Percentiles rank a stretch among this genome's conserved stretches.
These are phyloP conservation scores for Mycena sanguinolenta DNA, from an alignment of 768 basidiomycete genomes.

Conservation along the genomic window DNA sequence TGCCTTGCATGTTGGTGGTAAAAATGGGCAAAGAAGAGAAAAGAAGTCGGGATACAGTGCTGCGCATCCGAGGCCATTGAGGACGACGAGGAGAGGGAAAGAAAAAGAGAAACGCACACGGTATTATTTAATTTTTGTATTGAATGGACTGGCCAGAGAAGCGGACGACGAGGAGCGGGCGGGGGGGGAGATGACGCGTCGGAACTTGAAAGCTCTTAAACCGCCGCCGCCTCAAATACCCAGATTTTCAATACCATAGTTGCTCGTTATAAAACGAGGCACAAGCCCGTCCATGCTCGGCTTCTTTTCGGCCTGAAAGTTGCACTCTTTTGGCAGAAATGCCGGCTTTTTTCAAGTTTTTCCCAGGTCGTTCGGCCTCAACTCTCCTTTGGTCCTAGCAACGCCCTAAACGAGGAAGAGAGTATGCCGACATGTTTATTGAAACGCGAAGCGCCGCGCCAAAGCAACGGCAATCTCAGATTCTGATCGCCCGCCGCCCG, in stretches of 20 bases:
- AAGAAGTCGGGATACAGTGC: slow-evolving; percentile 38
- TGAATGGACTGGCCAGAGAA: background rate
- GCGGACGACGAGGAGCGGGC: background rate
- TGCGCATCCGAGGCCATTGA: slow-evolving; percentile 9
- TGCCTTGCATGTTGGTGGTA: slow-evolving; percentile 47
- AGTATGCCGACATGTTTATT: slow-evolving; percentile 14
- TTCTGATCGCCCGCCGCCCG: slow-evolving; percentile 5
- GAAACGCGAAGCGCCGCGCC: slow-evolving; percentile 25
- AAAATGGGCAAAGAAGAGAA: slow-evolving; percentile 6
- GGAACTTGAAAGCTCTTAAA: background rate
- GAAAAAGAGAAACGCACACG: slow-evolving; percentile 15
- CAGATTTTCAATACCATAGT: background rate
- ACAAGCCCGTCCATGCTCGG: background rate
- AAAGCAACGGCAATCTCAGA: slow-evolving; percentile 25
- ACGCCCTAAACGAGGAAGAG: slow-evolving; percentile 12
- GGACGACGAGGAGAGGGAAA: background rate
- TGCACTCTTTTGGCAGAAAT: background rate
- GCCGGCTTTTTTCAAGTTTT: slow-evolving; percentile 8
- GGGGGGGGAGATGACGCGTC: background rate
- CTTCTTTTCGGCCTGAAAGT: background rate
- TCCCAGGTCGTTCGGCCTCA: slow-evolving; percentile 16
- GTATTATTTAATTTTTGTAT: slow-evolving; percentile 18
- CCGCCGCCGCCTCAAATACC: slow-evolving; percentile 4
- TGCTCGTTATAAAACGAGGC: slow-evolving; percentile 4
- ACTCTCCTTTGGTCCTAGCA: slow-evolving; percentile 10